These are phyloP conservation scores for Gymnopilus junonius DNA, from an alignment of 768 basidiomycete genomes.

Conservation along the genomic window DNA sequence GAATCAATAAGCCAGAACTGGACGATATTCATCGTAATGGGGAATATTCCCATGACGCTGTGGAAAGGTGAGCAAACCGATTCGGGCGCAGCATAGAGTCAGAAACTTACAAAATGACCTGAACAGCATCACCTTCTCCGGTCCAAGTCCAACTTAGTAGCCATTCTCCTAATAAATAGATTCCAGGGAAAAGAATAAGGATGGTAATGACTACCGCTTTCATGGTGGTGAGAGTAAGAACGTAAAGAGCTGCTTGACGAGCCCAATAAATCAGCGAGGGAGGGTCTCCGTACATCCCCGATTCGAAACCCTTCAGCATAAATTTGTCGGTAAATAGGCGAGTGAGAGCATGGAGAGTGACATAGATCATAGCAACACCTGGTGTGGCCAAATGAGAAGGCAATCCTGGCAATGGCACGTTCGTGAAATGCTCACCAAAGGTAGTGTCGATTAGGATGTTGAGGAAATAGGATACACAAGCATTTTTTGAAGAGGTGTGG, in stretches of 20 bases:
- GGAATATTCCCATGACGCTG: slow-evolving; percentile 91
- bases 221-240: slow-evolving; percentile 83
- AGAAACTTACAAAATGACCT: slow-evolving; percentile 78
- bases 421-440: slow-evolving; percentile 58
- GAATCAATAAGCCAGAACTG: slow-evolving; percentile 98
- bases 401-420: background rate
- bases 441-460: slow-evolving; percentile 94
- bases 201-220: slow-evolving; percentile 86
- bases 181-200: slow-evolving; percentile 69
- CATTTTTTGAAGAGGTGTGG: slow-evolving; percentile 67
- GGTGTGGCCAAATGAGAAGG: slow-evolving; percentile 2
- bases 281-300: slow-evolving; percentile 88
- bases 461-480: slow-evolving; percentile 91
- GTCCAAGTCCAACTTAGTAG: slow-evolving; percentile 78
- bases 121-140: slow-evolving; percentile 62
- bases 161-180: slow-evolving; percentile 85
- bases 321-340: slow-evolving; percentile 66
- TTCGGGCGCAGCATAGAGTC: background rate
- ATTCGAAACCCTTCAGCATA: slow-evolving; percentile 75
- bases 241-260: slow-evolving; percentile 82
- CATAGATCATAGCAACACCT: slow-evolving; percentile 87
- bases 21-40: slow-evolving; percentile 83
- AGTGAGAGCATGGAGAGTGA: slow-evolving; percentile 67
- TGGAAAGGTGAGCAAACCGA: slow-evolving; percentile 6
- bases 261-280: slow-evolving; percentile 75